Base-by-base conservation (phyloP, 139 green algal genomes). In the Yamagishiella unicocca region DNA sequence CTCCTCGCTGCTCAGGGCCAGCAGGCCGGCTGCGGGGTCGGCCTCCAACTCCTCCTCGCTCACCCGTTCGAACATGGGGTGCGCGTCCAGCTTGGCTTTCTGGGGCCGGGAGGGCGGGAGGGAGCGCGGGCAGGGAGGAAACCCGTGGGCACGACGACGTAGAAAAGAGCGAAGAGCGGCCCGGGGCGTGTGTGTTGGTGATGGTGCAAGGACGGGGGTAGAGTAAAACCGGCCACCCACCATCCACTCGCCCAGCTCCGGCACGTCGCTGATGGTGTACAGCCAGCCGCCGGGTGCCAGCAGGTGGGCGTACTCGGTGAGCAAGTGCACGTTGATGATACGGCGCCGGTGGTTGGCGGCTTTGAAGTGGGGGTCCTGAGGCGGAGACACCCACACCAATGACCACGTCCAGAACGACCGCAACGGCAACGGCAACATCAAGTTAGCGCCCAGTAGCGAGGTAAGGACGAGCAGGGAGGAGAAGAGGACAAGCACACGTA, bases 241-340 rank as follows among this genome's bases (percentile, higher is more conserved):
- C 95, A 98, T 97, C 96, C 96, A 98, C 6, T 93, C 87, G 2
- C 90, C 96, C 64, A 98, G 91, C 87, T 98, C 97, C 66, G 94
- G 90, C n/a, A 99, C 96, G 43, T 98, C 96, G 31, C 94, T 98
- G 87, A 97, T 97, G 42, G 96, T 98, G 95, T 98, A 99, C 33
- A 99, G 79, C 82, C 92, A 88, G 67, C 94, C 98, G 9, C 97
- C 97, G 4, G 92, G 84, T 0, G 90, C 90, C 83, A 99, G 87
- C 29, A 98, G 82, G 91, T 98, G 97, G 1, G 97, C 98, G 79
- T 99, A 99, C 92, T 99, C 98, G 1, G 87, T 91, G 35, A 93
- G 42, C 46, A 99, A 92, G 45, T 91, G 88, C 17, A 83, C 93
- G 87, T 95, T 95, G 82, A 99, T 98, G 93, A 99, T 99, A 68